A percentile compares a stretch with the other conserved stretches of the same genome.
phyloP scores from a whole-genome alignment of 2,329 filamentous ascomycete genomes.

The Clathrospora elynae region DNA sequence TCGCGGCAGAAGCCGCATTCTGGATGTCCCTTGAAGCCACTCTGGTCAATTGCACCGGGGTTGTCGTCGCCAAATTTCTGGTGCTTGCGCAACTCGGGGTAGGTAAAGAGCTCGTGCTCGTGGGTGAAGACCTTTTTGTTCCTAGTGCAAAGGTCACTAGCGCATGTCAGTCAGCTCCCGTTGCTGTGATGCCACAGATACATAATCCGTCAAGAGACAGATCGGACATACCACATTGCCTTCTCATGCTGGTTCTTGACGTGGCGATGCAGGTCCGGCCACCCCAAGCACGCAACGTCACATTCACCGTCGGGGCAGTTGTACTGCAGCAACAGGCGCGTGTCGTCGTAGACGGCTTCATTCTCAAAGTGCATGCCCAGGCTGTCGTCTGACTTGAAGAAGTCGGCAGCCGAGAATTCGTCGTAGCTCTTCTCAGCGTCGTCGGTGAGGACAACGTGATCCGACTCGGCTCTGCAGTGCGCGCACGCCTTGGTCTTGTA shows the following conservation, averaged over 20 bases:
- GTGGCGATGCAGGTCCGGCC: constrained; percentile 79
- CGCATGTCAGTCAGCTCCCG: constrained; percentile 9
- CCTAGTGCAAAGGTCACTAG: constrained; percentile 79
- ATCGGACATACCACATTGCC: constrained; percentile 70
- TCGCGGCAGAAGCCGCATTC: constrained; percentile 90
- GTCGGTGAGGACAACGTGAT: constrained; percentile 91
- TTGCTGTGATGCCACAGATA: no score
- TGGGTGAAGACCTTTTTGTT: constrained; percentile 99
- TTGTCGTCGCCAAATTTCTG: constrained; percentile 90
- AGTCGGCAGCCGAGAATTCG: constrained; percentile 75
- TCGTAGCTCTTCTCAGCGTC: constrained; percentile 80
- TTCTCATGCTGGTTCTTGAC: constrained; percentile 82
- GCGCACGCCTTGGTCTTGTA: constrained; percentile 97
- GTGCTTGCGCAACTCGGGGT: constrained; percentile 79
- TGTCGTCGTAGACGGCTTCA: constrained; percentile 88
- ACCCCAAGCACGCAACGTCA: constrained; percentile 81
- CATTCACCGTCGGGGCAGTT: constrained; percentile 89
- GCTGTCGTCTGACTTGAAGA: constrained; percentile 78
- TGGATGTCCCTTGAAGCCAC: constrained; percentile 93
- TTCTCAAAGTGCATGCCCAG: constrained; percentile 92
- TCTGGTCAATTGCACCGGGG: constrained; percentile 87
- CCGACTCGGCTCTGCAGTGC: constrained; percentile 83
- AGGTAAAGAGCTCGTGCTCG: constrained; percentile 90
- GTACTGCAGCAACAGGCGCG: constrained; percentile 83
- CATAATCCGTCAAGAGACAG: background rate